These are phyloP conservation scores for Debaryomycetaceae sp. DNA, from an alignment of 1,139 yeast genomes.

Conservation along the genomic window DNA sequence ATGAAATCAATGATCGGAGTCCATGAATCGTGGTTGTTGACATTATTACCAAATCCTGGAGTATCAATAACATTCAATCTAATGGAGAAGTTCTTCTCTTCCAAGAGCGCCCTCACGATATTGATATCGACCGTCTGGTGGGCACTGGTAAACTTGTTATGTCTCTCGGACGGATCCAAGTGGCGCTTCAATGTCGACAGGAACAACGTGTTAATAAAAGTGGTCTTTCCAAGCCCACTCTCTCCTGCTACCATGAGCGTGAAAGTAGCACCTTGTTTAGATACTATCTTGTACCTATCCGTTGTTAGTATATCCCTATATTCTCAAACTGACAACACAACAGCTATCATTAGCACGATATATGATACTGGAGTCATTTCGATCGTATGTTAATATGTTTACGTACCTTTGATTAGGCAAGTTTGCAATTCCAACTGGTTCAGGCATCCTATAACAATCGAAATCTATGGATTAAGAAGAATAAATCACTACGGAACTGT, in stretches of 20 bases:
- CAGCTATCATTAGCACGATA: no score
- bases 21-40: conserved; percentile 91
- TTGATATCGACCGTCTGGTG: conserved; percentile 91
- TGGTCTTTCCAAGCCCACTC: conserved; percentile 90
- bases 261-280: conserved; percentile 84
- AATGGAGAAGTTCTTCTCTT: conserved; percentile 85
- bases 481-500: neutral
- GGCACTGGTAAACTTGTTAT: conserved; percentile 56
- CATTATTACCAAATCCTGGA: conserved; percentile 97
- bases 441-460: conserved; percentile 27
- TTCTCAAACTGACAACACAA: no score
- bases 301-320: conserved; percentile 53
- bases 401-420: conserved; percentile 89
- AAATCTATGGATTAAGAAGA: neutral
- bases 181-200: conserved; percentile 67
- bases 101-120: conserved; percentile 84
- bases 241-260: conserved; percentile 96
- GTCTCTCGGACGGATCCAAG: conserved; percentile 63
- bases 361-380: no score
- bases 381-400: neutral
- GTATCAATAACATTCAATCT: conserved; percentile 90
- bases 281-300: conserved; percentile 74
- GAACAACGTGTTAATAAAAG: conserved; percentile 89
- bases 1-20: conserved; percentile 88
- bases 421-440: conserved; percentile 79